Evolutionary conservation across 257 asterid species (phyloP).

Genomic region (Craterostigma plantagineum): DNA sequence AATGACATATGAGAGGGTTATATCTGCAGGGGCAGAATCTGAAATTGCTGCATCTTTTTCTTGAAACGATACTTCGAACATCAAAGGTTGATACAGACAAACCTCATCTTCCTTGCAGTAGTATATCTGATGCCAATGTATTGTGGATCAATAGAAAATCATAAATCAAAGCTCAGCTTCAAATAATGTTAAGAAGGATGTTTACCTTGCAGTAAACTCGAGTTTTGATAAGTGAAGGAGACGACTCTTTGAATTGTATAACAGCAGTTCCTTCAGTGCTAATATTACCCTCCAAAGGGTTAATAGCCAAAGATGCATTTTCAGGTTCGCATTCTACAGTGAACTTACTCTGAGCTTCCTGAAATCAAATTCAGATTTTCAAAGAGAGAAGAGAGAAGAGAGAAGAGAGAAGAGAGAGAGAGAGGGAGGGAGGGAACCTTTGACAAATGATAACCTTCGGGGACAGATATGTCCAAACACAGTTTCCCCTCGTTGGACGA

Average conservation of each 20-base stretch:
- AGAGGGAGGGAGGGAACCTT: constrained; percentile 44
- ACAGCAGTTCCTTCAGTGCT: constrained; percentile 60
- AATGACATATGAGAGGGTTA: constrained; percentile 35
- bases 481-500: constrained; percentile 58
- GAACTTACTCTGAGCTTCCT: constrained; percentile 93
- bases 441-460: constrained; percentile 86
- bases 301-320: constrained; percentile 30
- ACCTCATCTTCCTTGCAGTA: constrained; percentile 94
- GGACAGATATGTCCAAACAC: constrained; percentile 40
- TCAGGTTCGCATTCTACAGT: constrained; percentile 69
- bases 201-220: constrained; percentile 89
- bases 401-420: constrained; percentile 15
- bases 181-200: neutral
- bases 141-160: too few species aligned
- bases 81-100: constrained; percentile 64
- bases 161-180: too few species aligned
- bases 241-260: constrained; percentile 46
- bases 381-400: neutral
- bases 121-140: constrained; percentile 47
- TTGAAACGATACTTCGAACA: constrained; percentile 58
- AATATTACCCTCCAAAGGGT: constrained; percentile 62
- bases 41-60: constrained; percentile 22
- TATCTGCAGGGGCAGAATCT: constrained; percentile 28
- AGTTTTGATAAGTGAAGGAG: constrained; percentile 41
- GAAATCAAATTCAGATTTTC: constrained; percentile 8